Evolutionary conservation across 2,329 filamentous ascomycete species (phyloP), one percentile per base, ranked within the genome.

Genomic region (Herpomyces periplanetae): DNA sequence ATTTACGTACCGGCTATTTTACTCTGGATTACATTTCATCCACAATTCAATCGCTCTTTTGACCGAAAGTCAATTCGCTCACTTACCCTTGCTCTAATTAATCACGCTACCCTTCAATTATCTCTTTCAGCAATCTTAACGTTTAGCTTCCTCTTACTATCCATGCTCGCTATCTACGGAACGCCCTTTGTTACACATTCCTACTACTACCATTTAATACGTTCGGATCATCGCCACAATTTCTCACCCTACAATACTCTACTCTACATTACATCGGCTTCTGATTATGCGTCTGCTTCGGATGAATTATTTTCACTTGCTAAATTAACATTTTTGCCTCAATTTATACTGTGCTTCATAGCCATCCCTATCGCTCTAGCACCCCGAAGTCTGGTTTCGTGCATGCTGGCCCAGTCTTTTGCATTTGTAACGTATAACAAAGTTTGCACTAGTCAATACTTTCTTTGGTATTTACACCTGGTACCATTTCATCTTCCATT

Each of bases 391-490:
- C 49, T 96, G 0, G 49, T 73, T 1, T 53, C 58, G 0, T 61
- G 66, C 3, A 73, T 91, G 65, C 51, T 91, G 25, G 69, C 68
- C 3, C 80, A 96, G 40, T 91, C 80, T 0, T 87, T 88, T 39
- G 68, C 75, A 0, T 96, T 96, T 38, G 80, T 91, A 3, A 61
- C 71, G 0, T 91, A 91, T 30, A 96, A 96, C 43, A 96, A 96
- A 43, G 80, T 96, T 25, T 91, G 75, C 48, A 96, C 80, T 3
- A 87, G 71, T 32, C 75, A 91, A 51, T 69, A 80, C 50, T 26
- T 49, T 33, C n/a, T 7, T 10, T 15, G 4, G 5, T 13, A n/a
- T 16, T 18, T 8, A 10, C n/a, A 5, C 12, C 11, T 17, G n/a
- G 15, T 17, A 10, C 8, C 21, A 13, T 20, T 12, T 8, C 13